Conservation (phyloP, 2,329 filamentous ascomycete species). For the Capronia americana region DNA sequence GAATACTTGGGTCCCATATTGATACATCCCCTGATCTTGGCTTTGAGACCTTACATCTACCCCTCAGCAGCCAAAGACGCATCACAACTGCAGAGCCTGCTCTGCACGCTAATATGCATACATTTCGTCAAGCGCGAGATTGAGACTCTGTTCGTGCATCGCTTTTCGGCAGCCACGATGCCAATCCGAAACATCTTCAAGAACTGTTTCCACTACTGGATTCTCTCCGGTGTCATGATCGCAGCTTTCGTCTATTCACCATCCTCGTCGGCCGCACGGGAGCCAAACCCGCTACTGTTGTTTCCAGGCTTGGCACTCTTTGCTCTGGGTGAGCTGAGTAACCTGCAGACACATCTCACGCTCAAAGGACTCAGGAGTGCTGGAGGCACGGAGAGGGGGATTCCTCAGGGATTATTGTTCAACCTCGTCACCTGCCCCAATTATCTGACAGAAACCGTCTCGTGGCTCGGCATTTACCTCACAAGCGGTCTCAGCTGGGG, state of each 20-base stretch:
- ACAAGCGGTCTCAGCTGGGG: conserved; percentile 76
- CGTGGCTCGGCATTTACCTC: conserved; percentile 83
- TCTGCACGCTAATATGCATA: conserved; percentile 73
- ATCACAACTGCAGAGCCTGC: conserved; percentile 73
- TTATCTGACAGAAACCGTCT: conserved; percentile 89
- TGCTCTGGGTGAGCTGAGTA: conserved; percentile 77
- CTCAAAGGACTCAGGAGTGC: conserved; percentile 77
- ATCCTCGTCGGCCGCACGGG: conserved; percentile 66
- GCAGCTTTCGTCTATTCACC: conserved; percentile 87
- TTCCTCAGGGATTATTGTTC: conserved; percentile 86
- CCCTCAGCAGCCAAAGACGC: conserved; percentile 57
- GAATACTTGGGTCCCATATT: conserved; percentile 93
- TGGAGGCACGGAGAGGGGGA: conserved; percentile 84
- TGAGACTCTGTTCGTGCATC: conserved; percentile 93
- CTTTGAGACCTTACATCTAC: conserved; percentile 76
- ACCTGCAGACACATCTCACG: conserved; percentile 79
- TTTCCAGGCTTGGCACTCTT: conserved; percentile 75
- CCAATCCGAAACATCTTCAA: conserved; percentile 88
- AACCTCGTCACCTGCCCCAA: conserved; percentile 91
- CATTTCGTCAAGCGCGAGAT: conserved; percentile 96
- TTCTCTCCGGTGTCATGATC: conserved; percentile 77
- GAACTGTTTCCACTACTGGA: conserved; percentile 95
- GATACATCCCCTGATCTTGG: conserved; percentile 77
- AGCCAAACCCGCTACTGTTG: conserved; percentile 61
- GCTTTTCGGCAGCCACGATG: conserved; percentile 95